Base-by-base conservation (phyloP, 1,284 basidiomycete species). In the Puccinia hordei region DNA sequence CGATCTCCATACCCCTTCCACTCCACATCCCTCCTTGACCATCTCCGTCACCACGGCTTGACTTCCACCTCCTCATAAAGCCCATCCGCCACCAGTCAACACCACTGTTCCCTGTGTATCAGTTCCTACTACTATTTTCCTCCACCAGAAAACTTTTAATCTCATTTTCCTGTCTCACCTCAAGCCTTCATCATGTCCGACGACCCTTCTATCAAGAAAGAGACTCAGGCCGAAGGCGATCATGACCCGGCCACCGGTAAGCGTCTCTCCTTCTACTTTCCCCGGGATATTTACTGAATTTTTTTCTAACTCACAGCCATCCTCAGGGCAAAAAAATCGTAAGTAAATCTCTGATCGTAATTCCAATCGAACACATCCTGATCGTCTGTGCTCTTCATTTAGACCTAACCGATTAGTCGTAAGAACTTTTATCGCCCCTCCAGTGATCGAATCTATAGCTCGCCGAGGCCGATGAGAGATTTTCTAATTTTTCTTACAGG, bases 261-360 rank as follows among this genome's bases (percentile, higher is more conserved):
- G 24, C 35, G 22, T 78, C 27, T 44, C n/a, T 17, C 3, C 22
- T 6, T 27, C 24, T 8, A 24, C 41, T 10, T 17, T 38, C 19
- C 24, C 57, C 12, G 55, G 33, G 1, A 10, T 17, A 33, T 8
- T 30, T 1, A 68, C 63, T 46, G 68, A 27, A 15, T 22, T 1
- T 27, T 46, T 24, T n/a, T 59, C 27, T 44, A 22, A 59, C 35
- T 41, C 2, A 57, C 30, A 79, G 76, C 76, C 55, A 79, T 79
- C 55, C 66, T 79, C 41, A 79, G 76, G 57, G 35, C 76, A 24
- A 79, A 79, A 49, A 79, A 79, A 71, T 79, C 76, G 76, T 79
- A 46, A 79, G 76, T 79, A 19, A 59, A 46, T 46, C 19, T 66
- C 27, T 30, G 17, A 51, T n/a, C 49, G 27, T 24, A 41, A 5